A percentile compares a stretch with the other conserved stretches of the same genome.
These are phyloP conservation scores for Epichloe glyceriae DNA, from an alignment of 2,329 filamentous ascomycete species.

Conservation along the genomic window DNA sequence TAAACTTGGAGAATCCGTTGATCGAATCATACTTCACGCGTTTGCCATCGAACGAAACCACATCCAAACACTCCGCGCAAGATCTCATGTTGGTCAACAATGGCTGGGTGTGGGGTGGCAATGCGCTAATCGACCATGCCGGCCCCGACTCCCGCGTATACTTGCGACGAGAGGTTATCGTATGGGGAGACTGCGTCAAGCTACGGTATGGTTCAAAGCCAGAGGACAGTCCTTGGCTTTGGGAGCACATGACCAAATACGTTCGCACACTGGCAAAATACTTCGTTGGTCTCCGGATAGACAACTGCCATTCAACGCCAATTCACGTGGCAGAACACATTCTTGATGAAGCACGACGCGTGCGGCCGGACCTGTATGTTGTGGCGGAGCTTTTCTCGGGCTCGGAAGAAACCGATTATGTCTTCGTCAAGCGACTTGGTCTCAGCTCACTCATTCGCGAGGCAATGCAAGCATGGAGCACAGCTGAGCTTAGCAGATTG, in stretches of 20 bases:
- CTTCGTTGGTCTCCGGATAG: slow-evolving; percentile 89
- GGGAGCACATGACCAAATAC: slow-evolving; percentile 93
- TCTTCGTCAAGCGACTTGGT: slow-evolving; percentile 87
- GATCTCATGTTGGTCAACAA: slow-evolving; percentile 85
- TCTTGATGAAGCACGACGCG: slow-evolving; percentile 78
- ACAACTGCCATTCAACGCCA: slow-evolving; percentile 96
- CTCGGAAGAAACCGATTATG: slow-evolving; percentile 88
- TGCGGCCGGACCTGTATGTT: slow-evolving; percentile 79
- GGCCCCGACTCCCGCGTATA: slow-evolving; percentile 86
- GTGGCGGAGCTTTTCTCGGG: slow-evolving; percentile 94
- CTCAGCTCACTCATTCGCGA: slow-evolving; percentile 87
- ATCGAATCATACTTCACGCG: slow-evolving; percentile 94
- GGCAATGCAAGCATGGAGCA: slow-evolving; percentile 97
- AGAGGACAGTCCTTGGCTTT: slow-evolving; percentile 82
- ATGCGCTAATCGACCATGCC: slow-evolving; percentile 87
- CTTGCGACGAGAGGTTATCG: slow-evolving; percentile 86
- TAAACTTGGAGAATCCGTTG: slow-evolving; percentile 64
- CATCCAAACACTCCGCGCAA: slow-evolving; percentile 60
- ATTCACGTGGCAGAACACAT: slow-evolving; percentile 91
- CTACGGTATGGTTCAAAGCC: slow-evolving; percentile 72
- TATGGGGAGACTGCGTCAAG: slow-evolving; percentile 98
- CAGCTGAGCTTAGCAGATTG: slow-evolving; percentile 78
- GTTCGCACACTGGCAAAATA: slow-evolving; percentile 86
- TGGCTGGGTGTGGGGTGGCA: slow-evolving; percentile 97
- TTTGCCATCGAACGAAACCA: slow-evolving; percentile 64